These are phyloP conservation scores for Neurospora africana DNA, from an alignment of 495 filamentous ascomycete genomes.

Conservation along the genomic window DNA sequence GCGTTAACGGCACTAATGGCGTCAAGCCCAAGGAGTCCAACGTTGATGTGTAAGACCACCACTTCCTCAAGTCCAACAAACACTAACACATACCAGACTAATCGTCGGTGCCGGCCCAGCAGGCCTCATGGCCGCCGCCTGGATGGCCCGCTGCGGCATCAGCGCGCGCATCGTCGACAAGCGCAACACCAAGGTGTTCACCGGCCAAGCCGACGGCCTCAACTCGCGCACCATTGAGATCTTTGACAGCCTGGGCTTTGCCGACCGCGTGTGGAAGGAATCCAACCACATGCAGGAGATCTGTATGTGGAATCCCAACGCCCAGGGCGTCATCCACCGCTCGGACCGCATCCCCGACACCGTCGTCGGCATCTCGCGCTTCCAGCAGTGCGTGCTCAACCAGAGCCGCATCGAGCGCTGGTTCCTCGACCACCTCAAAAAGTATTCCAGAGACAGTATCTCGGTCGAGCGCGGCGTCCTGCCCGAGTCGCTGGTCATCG, in stretches of 20 bases:
- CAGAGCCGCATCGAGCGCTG: constrained; percentile 49
- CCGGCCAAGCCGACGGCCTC: constrained; percentile 19
- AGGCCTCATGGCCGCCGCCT: constrained; percentile 52
- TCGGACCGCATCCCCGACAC: constrained; percentile 41
- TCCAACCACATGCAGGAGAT: constrained; percentile 42
- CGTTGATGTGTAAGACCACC: constrained; percentile 23
- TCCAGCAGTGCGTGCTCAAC: constrained; percentile 43
- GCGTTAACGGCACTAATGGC: not conserved
- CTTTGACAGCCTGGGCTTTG: constrained; percentile 57
- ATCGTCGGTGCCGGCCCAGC: constrained; percentile 59
- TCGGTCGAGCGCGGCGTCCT: constrained; percentile 43
- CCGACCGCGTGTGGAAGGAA: constrained; percentile 49
- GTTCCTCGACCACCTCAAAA: constrained; percentile 40
- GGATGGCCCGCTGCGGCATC: constrained; percentile 51
- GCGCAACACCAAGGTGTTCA: constrained; percentile 24
- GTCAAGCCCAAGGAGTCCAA: constrained; percentile 15
- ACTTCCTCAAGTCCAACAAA: not conserved
- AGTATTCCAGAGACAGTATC: constrained; percentile 28
- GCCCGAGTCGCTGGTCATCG: constrained; percentile 36
- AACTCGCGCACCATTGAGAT: constrained; percentile 48
- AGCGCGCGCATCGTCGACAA: constrained; percentile 54
- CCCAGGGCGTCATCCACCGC: constrained; percentile 42
- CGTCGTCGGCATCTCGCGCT: constrained; percentile 40
- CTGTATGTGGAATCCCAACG: constrained; percentile 37
- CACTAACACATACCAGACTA: constrained; percentile 18